Evolutionary conservation across 768 basidiomycete genomes (phyloP).

Genomic region (Agrocybe praecox): DNA sequence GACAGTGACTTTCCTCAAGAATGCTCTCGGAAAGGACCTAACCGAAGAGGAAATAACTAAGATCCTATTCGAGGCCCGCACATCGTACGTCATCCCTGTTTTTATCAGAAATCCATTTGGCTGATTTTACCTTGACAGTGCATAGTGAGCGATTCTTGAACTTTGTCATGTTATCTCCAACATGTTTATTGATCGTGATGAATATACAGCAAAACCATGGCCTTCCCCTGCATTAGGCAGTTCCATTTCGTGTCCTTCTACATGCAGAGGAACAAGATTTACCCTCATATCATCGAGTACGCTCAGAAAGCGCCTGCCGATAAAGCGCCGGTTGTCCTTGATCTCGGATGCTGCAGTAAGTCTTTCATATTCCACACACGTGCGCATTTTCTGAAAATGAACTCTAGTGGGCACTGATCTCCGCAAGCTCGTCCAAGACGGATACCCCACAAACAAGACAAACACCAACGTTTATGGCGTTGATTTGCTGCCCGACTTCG

Average conservation of each 20-base stretch:
- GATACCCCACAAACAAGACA: background rate
- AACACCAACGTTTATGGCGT: background rate
- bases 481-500: background rate
- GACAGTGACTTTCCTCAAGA: background rate
- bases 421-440: background rate
- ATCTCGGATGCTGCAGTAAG: background rate
- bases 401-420: background rate
- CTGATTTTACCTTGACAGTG: background rate
- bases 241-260: background rate
- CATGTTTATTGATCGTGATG: no score
- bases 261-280: background rate
- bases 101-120: background rate
- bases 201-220: background rate
- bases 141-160: background rate
- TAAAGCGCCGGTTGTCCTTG: background rate
- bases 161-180: no score
- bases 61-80: background rate
- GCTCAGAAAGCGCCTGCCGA: background rate
- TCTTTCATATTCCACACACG: background rate
- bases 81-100: background rate
- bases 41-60: background rate
- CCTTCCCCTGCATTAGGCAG: background rate
- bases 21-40: background rate
- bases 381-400: background rate
- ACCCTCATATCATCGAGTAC: background rate